Base-by-base conservation (phyloP, 305 asterid species). In the Euphrasia arctica region DNA sequence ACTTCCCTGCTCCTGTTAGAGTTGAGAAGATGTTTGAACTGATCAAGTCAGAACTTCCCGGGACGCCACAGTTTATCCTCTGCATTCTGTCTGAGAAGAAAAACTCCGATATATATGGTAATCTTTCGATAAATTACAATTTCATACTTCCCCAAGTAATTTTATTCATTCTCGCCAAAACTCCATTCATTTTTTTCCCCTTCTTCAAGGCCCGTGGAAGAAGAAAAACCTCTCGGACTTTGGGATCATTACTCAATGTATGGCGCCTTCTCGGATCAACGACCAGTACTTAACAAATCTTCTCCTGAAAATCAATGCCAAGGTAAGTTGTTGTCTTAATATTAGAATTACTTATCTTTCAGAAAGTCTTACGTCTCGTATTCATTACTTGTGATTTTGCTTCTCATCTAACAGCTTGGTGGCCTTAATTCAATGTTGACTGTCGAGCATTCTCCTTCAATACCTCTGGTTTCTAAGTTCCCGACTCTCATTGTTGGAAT, bases 401-500 rank as follows among this genome's bases (percentile, higher is more conserved):
- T 50, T 49, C 28, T 60, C 18, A 32, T 39, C 58, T 27, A 45
- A 65, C 83, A 90, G 97, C 82, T 87, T 69, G 97, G 91, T 22
- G 97, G 97, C 3, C 62, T 83, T 5, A 90, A 90, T 69, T 87
- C 95, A 9, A 31, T 85, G 36, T 63, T 90, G 49, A 51, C 72
- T 2, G 62, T 70, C 36, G 97, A 90, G 75, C 70, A 59, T 13
- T 1, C 76, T 25, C 72, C 27, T 27, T 64, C 77, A 0, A 64
- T 76, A 3, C 89, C 88, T 6, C 36, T 76, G 59, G 75, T 87
- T 48, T 85, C 83, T 2, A 49, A 59, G 60, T 78, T 74, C 4
- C 92, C 95, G 12, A 87, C 95, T 0, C 71, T 90, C 12, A 85
- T 90, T 0, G 32, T 87, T 9, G 97, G 97, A 18, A 90, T 90